Base-by-base conservation (phyloP, 768 basidiomycete species). In the Leccinellum rugosiceps region DNA sequence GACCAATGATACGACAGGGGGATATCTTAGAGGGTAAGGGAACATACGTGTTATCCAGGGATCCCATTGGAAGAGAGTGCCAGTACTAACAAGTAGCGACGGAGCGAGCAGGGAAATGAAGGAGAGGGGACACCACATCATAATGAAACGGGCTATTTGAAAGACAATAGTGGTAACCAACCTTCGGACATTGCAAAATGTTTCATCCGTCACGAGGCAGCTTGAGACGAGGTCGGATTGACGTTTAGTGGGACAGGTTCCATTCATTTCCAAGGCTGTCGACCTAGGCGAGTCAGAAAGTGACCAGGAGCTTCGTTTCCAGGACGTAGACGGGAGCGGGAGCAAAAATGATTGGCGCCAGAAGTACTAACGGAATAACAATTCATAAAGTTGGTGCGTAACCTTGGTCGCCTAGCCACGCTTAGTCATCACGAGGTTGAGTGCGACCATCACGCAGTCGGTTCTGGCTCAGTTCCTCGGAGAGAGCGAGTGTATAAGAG, bases 11-110 rank as follows among this genome's bases (percentile, higher is more conserved):
- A 23, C 35, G 41, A n/a, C 34, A 15, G 28, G 30, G 41, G 13
- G 7, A 32, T 21, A 23, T 2, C 25, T 19, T 25, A 13, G 9
- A 32, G 41, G 28, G 9, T 15, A 17, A 14, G 23, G 10, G 34
- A 7, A 68, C 75, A 35, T 58, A 79, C 77, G 77, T 79, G 10
- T 74, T 72, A 32, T 76, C 76, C 48, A 77, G 59, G 32, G 19
- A 10, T 49, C 41, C 53, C 68, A 66, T 69, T 47, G 52, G n/a
- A 35, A 41, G 4, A 31, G 50, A 23, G 35, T 25, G 23, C 9
- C 41, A 19, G 52, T 0, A 35, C 4, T 38, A 14, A 38, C n/a
- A n/a, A 38, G 38, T 6, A 28, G 47, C 15, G 21, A 5, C 34
- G 32, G 17, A 50, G 41, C 9, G 46, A 31, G 56, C 10, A 28